Base-by-base conservation (phyloP, 2,329 filamentous ascomycete genomes). In the Alternaria sp. region DNA sequence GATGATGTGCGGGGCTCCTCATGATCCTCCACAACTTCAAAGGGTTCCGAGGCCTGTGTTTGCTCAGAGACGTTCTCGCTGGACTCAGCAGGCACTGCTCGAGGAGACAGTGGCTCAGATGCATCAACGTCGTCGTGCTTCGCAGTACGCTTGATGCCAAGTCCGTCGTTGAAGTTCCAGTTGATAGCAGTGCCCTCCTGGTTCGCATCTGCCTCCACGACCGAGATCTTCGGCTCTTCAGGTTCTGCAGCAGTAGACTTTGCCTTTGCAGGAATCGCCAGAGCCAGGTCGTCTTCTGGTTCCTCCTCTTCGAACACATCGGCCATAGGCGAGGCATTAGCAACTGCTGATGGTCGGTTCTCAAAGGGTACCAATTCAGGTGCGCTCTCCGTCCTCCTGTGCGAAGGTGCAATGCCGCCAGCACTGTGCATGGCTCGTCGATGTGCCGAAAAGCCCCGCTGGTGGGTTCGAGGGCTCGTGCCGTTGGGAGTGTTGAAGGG, bases 261-360 rank as follows among this genome's bases (percentile, higher is more conserved):
- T 36, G 66, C 57, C 26, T 64, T 60, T 5, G 65, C 67, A 21
- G 66, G 61, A 7, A 61, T 55, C 25, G 57, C 53, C 69, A 81
- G 81, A 21, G 58, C 56, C 68, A 81, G 81, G 65, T 83, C 81
- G 12, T 88, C 85, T 71, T 92, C 90, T 13, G 76, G 76, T 67
- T 93, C 92, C 26, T 94, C 92, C 71, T 95, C 92, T 74, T 96
- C 92, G 67, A 95, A 96, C 1, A 96, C 92, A 75, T 95, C 92
- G 0, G 90, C 91, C 91, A 96, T 94, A 0, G 90, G 90, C 0
- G 90, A 89, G 68, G 87, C 88, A 76, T 89, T 91, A 43, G 86
- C 86, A 55, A 89, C 67, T 51, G 73, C 66, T 7, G 74, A 72
- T 23, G 44, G 82, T 83, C 63, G 82, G 17, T 74, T 81, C 59